phyloP scores from a whole-genome alignment of 345 rosid species.

The Kandelia obovata region DNA sequence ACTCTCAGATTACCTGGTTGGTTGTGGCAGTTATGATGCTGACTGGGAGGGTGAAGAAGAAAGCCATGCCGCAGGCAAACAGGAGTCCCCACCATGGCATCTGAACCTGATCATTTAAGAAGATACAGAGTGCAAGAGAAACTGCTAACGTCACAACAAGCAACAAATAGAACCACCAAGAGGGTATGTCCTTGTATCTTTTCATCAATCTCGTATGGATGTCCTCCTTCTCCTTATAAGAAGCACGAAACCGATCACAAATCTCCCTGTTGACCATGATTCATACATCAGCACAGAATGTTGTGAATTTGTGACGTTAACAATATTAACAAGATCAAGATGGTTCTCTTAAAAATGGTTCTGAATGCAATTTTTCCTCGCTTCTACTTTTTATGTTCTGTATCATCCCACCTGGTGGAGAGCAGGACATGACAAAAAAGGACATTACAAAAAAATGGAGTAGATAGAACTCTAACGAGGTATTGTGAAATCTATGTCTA shows the following conservation, averaged over 20 bases:
- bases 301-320: background rate
- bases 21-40: slow-evolving; percentile 89
- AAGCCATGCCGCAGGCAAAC: slow-evolving; percentile 69
- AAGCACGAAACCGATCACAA: slow-evolving; percentile 47
- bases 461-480: too few species aligned
- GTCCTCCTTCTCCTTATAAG: slow-evolving; percentile 70
- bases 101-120: slow-evolving; percentile 72
- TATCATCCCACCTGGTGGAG: too few species aligned
- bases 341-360: too few species aligned
- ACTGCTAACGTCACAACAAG: slow-evolving; percentile 42
- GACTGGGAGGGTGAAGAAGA: slow-evolving; percentile 76
- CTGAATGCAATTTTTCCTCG: too few species aligned
- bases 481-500: too few species aligned
- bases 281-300: background rate
- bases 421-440: too few species aligned
- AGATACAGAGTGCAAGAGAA: slow-evolving; percentile 59
- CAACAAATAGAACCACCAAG: slow-evolving; percentile 75
- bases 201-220: slow-evolving; percentile 79
- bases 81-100: slow-evolving; percentile 98
- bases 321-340: too few species aligned
- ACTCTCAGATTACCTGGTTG: slow-evolving; percentile 53
- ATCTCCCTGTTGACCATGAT: slow-evolving; percentile 57
- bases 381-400: too few species aligned
- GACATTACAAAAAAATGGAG: too few species aligned
- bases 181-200: slow-evolving; percentile 75